Conservation (phyloP, 257 asterid genomes). For the Solanum lignicaule region DNA sequence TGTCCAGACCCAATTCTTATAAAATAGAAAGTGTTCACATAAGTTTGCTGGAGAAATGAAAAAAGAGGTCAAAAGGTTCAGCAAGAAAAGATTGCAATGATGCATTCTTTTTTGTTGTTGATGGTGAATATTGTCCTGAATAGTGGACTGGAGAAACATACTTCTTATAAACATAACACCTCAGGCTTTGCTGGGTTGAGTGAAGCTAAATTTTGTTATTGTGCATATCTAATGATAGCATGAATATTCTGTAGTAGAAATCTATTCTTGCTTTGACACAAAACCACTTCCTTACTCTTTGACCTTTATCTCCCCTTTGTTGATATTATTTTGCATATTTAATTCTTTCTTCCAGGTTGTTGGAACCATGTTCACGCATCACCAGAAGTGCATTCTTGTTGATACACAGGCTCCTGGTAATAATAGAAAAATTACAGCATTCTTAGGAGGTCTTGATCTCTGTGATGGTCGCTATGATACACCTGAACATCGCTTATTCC, state of each 20-base stretch:
- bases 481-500: conserved; percentile 72
- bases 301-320: neutral
- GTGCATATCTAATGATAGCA: neutral
- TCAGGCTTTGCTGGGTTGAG: neutral
- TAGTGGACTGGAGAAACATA: neutral
- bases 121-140: neutral
- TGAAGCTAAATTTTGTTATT: neutral
- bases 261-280: neutral
- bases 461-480: conserved; percentile 99
- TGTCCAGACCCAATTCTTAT: neutral
- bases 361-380: conserved; percentile 76
- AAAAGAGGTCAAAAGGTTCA: neutral
- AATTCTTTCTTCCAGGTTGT: conserved; percentile 49
- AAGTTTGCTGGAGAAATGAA: neutral
- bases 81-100: neutral
- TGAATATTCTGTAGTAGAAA: neutral
- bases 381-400: conserved; percentile 90
- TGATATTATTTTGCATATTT: neutral
- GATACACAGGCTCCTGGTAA: conserved; percentile 85
- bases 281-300: neutral
- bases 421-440: conserved; percentile 77
- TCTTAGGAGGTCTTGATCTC: conserved; percentile 84
- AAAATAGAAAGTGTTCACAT: neutral
- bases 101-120: neutral
- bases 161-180: neutral